A percentile compares a stretch with the other conserved stretches of the same genome.
phyloP scores from a whole-genome alignment of 208 protist genomes.

The Leishmania gerbilli region DNA sequence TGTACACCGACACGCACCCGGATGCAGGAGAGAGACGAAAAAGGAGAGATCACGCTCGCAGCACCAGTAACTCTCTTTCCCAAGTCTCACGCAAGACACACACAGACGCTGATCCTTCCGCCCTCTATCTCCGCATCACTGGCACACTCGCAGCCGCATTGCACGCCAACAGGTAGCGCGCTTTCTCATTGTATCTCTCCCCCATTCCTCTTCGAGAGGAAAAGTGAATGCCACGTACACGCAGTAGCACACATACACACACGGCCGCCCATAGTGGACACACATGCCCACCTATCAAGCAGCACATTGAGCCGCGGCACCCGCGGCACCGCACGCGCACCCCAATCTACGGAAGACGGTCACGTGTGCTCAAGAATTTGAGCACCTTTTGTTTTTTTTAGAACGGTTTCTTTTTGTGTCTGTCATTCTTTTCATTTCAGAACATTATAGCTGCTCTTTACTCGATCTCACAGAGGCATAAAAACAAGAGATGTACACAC shows the following conservation, averaged over 20 bases:
- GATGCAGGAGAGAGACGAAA: background rate
- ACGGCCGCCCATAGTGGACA: no score
- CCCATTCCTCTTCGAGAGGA: background rate
- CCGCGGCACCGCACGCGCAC: background rate
- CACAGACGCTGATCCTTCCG: background rate
- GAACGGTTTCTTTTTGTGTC: background rate
- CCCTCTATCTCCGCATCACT: background rate
- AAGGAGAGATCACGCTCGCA: background rate
- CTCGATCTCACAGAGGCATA: background rate
- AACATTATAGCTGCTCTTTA: background rate
- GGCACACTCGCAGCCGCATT: background rate
- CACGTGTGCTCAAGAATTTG: background rate
- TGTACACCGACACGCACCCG: background rate
- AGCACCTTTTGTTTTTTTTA: background rate
- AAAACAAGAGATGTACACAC: background rate
- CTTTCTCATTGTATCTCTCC: background rate
- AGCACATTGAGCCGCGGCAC: background rate
- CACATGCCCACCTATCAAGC: background rate
- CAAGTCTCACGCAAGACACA: background rate
- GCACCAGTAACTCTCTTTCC: background rate
- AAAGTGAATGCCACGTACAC: background rate
- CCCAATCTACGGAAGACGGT: no score
- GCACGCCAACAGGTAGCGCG: background rate
- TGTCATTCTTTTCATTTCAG: background rate
- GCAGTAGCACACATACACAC: background rate